These are phyloP conservation scores for Blastobotrys illinoisensis DNA, from an alignment of 1,139 yeast species.

Conservation along the genomic window DNA sequence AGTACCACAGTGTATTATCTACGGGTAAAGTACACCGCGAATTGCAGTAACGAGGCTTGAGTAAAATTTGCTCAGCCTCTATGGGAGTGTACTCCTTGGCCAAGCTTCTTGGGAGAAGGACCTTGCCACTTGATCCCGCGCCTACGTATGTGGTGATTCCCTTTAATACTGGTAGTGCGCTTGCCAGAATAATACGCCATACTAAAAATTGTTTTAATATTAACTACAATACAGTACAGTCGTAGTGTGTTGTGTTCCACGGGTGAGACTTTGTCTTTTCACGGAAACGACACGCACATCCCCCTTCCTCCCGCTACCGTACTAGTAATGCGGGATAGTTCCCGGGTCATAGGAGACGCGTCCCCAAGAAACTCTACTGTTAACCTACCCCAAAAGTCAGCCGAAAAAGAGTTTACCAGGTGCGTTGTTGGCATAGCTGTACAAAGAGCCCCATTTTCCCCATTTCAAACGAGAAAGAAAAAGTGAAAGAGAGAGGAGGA, in stretches of 20 bases:
- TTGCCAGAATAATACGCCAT: background rate
- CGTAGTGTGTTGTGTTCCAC: background rate
- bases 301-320: background rate
- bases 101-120: too few species aligned
- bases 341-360: background rate
- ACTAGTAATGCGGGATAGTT: background rate
- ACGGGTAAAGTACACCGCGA: too few species aligned
- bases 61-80: too few species aligned
- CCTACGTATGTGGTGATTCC: too few species aligned
- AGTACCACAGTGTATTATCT: too few species aligned
- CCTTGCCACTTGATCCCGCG: too few species aligned
- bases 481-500: too few species aligned
- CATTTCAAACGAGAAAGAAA: too few species aligned
- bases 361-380: background rate
- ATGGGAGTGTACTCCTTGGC: too few species aligned
- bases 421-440: background rate
- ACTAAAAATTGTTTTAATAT: background rate
- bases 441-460: background rate
- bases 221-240: too few species aligned
- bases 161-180: background rate
- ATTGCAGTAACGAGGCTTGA: too few species aligned
- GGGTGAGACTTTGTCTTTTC: background rate
- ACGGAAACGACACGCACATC: background rate
- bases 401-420: background rate
- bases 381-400: background rate